Conservation (phyloP, 352 stramenopile genomes). For the Aphanomyces invadans region DNA sequence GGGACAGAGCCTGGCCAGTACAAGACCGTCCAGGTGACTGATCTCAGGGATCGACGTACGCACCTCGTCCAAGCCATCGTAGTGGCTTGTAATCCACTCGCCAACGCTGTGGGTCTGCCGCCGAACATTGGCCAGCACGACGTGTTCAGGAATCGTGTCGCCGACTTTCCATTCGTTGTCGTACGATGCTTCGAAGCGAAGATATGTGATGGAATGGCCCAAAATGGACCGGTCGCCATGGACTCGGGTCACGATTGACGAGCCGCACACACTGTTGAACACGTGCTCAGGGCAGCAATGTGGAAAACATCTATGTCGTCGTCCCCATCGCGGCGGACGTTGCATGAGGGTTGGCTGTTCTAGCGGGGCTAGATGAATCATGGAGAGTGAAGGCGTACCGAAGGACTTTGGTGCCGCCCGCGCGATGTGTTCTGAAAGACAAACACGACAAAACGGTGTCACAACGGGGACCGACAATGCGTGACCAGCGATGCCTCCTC, state of each 20-base stretch:
- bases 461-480: no score
- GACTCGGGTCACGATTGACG: conserved; percentile 14
- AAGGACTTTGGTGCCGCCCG: conserved; percentile 23
- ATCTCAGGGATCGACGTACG: no score
- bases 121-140: conserved; percentile 11
- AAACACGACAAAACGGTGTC: no score
- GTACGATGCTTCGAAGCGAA: conserved; percentile 23
- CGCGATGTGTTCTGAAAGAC: conserved; percentile 14
- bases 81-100: conserved; percentile 23
- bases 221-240: neutral
- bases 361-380: neutral
- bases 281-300: conserved; percentile 22
- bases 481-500: no score
- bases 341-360: no score
- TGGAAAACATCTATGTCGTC: conserved; percentile 23
- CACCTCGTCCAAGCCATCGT: conserved; percentile 21
- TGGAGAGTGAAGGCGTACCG: neutral
- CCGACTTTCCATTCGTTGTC: conserved; percentile 6
- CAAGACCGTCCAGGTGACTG: no score
- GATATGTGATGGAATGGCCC: conserved; percentile 17
- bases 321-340: no score
- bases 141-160: conserved; percentile 16
- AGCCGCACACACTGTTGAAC: conserved; percentile 22
- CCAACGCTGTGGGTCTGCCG: conserved; percentile 12
- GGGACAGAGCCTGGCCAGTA: no score